Evolutionary conservation across 73 alveolate species (phyloP).

Genomic region (Paramecium pentaurelia): DNA sequence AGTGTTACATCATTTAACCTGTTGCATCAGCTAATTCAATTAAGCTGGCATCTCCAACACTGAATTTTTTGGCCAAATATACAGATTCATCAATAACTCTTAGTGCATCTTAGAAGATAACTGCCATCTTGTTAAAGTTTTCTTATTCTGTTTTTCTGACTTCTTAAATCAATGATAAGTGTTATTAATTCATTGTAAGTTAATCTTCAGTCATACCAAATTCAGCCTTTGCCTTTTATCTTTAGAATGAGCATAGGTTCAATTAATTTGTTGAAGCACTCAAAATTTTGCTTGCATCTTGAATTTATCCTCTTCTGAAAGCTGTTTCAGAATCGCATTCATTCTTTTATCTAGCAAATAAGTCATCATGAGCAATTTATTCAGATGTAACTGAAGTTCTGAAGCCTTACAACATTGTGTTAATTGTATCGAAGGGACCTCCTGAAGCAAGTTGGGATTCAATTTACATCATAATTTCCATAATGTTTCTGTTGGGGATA

Average conservation of each 20-base stretch:
- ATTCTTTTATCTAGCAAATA: constrained; percentile 23
- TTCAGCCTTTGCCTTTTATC: constrained; percentile 45
- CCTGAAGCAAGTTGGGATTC: not conserved
- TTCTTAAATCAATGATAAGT: not conserved
- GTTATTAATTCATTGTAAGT: constrained; percentile 42
- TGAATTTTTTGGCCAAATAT: constrained; percentile 28
- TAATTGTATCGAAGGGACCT: constrained; percentile 26
- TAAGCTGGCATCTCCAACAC: constrained; percentile 43
- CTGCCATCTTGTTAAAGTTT: not conserved
- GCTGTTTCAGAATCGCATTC: constrained; percentile 44
- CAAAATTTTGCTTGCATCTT: constrained; percentile 33
- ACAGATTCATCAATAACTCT: constrained; percentile 39
- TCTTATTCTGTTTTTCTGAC: constrained; percentile 45
- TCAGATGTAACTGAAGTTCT: constrained; percentile 12
- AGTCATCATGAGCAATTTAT: constrained; percentile 45
- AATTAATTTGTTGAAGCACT: not conserved
- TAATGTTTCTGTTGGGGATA: constrained; percentile 21
- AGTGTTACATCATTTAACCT: constrained; percentile 24
- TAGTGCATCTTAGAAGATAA: constrained; percentile 32
- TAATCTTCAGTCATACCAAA: constrained; percentile 30
- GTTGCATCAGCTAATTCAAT: constrained; percentile 44
- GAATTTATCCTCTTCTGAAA: constrained; percentile 36
- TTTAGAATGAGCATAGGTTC: not conserved
- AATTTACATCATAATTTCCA: constrained; percentile 26
- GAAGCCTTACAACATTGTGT: not conserved